These are phyloP conservation scores for Debaryomyces subglobosus DNA, from an alignment of 1,139 yeast genomes.

Conservation along the genomic window DNA sequence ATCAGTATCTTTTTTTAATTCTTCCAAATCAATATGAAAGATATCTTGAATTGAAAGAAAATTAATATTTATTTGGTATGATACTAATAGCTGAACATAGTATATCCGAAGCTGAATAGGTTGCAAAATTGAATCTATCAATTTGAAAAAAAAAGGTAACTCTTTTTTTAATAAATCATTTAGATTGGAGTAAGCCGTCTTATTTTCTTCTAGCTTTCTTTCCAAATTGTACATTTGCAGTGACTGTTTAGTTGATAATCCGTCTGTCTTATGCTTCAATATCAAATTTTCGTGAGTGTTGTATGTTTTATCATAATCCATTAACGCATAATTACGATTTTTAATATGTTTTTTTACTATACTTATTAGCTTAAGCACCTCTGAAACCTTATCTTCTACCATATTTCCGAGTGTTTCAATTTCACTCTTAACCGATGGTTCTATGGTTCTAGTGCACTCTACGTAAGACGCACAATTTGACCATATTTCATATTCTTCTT, in stretches of 20 bases:
- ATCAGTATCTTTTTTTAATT: slow-evolving; percentile 11
- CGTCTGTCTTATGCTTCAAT: slow-evolving; percentile 23
- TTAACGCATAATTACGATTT: slow-evolving; percentile 31
- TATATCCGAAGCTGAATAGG: slow-evolving; percentile 31
- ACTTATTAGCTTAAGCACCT: slow-evolving; percentile 24
- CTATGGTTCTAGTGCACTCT: slow-evolving; percentile 18
- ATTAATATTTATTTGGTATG: slow-evolving; percentile 27
- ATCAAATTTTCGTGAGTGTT: slow-evolving; percentile 29
- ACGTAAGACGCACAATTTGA: slow-evolving; percentile 20
- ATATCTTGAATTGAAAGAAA: slow-evolving; percentile 19
- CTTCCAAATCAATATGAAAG: slow-evolving; percentile 15
- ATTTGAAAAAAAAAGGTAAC: slow-evolving; percentile 40
- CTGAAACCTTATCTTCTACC: slow-evolving; percentile 22
- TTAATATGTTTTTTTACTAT: slow-evolving; percentile 32
- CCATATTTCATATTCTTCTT: slow-evolving; percentile 23
- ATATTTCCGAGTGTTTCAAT: slow-evolving; percentile 16
- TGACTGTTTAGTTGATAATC: slow-evolving; percentile 32
- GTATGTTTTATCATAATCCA: slow-evolving; percentile 38
- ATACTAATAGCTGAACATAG: slow-evolving; percentile 32
- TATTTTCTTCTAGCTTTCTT: slow-evolving; percentile 32
- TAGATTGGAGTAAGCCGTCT: slow-evolving; percentile 29
- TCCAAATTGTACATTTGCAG: slow-evolving; percentile 34
- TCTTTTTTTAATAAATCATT: slow-evolving; percentile 40
- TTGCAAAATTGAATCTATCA: slow-evolving; percentile 28
- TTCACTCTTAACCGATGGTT: slow-evolving; percentile 19